These are phyloP conservation scores for Scedosporium apiospermum DNA, from an alignment of 2,329 filamentous ascomycete genomes.

Conservation along the genomic window DNA sequence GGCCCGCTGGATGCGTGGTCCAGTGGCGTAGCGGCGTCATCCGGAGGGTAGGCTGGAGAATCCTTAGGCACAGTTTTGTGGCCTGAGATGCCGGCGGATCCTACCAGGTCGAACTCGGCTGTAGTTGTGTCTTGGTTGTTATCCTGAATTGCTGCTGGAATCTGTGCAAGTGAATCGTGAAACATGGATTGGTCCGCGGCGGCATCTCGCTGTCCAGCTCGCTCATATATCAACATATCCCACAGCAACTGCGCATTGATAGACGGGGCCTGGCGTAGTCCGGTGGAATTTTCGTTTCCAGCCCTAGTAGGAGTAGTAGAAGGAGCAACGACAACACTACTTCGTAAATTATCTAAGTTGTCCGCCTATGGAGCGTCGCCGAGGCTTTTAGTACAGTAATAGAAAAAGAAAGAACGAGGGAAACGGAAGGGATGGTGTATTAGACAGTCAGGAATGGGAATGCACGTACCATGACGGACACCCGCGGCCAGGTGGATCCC, in stretches of 20 bases:
- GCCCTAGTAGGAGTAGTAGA: neutral
- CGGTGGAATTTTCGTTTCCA: neutral
- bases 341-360: constrained; percentile 20
- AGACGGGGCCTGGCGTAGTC: constrained; percentile 13
- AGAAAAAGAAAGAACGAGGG: neutral
- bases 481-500: constrained; percentile 16
- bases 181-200: constrained; percentile 16
- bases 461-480: constrained; percentile 16
- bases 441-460: neutral
- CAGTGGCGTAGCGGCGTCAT: constrained; percentile 12
- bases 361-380: constrained; percentile 10
- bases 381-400: neutral
- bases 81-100: constrained; percentile 26
- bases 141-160: constrained; percentile 1
- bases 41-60: constrained; percentile 23
- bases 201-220: constrained; percentile 17
- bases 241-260: constrained; percentile 25
- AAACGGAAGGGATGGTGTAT: neutral
- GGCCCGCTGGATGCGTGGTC: neutral
- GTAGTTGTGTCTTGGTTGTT: constrained; percentile 8
- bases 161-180: constrained; percentile 2
- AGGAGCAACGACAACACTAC: constrained; percentile 17
- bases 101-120: constrained; percentile 25
- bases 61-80: constrained; percentile 26
- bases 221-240: constrained; percentile 26